Base-by-base conservation (phyloP, 352 stramenopile species). In the Phytopythium boreale region DNA sequence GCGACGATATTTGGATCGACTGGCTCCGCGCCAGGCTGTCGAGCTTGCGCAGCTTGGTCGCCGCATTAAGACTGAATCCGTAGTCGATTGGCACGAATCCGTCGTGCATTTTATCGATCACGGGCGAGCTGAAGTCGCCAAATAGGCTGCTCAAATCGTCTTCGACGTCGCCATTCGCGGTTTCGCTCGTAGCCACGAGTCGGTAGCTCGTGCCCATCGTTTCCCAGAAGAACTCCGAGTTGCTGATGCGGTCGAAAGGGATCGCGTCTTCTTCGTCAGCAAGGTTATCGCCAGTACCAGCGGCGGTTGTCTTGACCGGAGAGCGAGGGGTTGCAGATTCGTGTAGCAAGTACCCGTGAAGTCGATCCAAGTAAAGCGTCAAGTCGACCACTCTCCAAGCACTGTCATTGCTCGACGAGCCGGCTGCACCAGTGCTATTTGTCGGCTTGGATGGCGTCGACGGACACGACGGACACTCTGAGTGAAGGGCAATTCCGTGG, bases 171-270 rank as follows among this genome's bases (percentile, higher is more conserved):
- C 56, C 74, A 49, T 66, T 65, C 17, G 67, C 70, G 43, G 46
- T 34, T 0, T 73, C 64, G 7, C 59, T 24, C 10, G 50, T 53
- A 24, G 74, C 17, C 61, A 70, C 69, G 63, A 70, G 58, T 11
- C 80, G 72, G 66, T 90, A 92, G 59, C 83, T 92, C 4, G 73
- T 90, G 6, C 83, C 79, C 17, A 79, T 66, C 1, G 71, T 76
- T 66, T 92, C 80, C 24, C 88, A 61, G n/a, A 87, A 88, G 41
- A 90, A 92, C 31, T 79, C 79, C 0, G 71, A 75, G 7, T 50
- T n/a, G 26, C 72, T 73, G 44, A 72, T 65, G 11, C 56, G 66
- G 36, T 65, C 46, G 55, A 86, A 86, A 0, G 77, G 77, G 5
- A 79, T 64, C 52, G 7, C 53, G 39, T 20, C 39, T 49, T 55